phyloP scores from a whole-genome alignment of 1,139 yeast species.

The Yueomyces sp. region DNA sequence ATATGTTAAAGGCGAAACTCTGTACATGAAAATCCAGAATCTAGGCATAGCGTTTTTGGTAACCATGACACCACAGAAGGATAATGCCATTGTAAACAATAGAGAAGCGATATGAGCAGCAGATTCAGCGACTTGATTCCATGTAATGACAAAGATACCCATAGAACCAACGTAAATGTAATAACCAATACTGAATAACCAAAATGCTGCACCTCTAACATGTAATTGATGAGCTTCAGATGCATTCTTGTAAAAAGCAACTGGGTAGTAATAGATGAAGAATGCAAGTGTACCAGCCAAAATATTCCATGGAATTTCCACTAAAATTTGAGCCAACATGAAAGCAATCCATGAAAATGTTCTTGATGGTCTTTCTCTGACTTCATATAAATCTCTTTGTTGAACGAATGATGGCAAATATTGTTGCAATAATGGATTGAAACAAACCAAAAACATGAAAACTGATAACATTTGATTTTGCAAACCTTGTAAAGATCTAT shows the following conservation, averaged over 20 bases:
- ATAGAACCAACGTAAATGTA: conserved; percentile 49
- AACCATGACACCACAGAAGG: conserved; percentile 80
- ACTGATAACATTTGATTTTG: conserved; percentile 57
- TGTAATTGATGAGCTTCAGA: conserved; percentile 37
- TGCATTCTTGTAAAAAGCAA: conserved; percentile 55
- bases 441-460: conserved; percentile 50
- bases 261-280: conserved; percentile 73
- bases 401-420: conserved; percentile 56
- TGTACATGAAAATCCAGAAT: conserved; percentile 52
- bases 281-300: conserved; percentile 52
- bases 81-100: conserved; percentile 54
- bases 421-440: conserved; percentile 58
- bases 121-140: conserved; percentile 50
- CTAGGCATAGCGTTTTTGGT: conserved; percentile 43
- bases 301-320: conserved; percentile 68
- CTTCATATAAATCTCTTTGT: conserved; percentile 75
- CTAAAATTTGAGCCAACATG: conserved; percentile 47
- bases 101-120: conserved; percentile 60
- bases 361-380: conserved; percentile 76
- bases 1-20: conserved; percentile 56
- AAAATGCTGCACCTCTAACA: conserved; percentile 56
- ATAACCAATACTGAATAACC: conserved; percentile 45
- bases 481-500: conserved; percentile 44
- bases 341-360: conserved; percentile 51
- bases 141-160: conserved; percentile 44